Conservation (phyloP, 306 rosid genomes). For the Pterocarpus santalinus region DNA sequence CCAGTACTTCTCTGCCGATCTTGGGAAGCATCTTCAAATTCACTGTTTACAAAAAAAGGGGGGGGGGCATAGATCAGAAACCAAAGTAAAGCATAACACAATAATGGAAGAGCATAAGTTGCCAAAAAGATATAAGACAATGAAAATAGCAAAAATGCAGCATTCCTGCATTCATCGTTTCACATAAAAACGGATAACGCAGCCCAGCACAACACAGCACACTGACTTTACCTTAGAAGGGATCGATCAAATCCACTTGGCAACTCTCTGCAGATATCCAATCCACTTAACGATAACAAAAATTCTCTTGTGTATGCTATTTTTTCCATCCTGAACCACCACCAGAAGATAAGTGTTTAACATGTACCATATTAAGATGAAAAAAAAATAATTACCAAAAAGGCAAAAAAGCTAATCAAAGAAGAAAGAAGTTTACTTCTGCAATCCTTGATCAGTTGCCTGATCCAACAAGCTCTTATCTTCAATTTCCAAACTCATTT, state of each 20-base stretch:
- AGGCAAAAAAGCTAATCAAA: conserved; percentile 14
- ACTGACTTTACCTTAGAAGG: conserved; percentile 65
- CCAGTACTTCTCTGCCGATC: conserved; percentile 79
- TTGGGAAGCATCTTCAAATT: conserved; percentile 71
- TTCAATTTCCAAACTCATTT: conserved; percentile 79
- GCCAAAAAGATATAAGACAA: neutral
- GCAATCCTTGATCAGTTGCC: conserved; percentile 58
- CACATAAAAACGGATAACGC: conserved; percentile 7
- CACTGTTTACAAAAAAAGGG: conserved; percentile 59
- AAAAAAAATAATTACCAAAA: conserved; percentile 1
- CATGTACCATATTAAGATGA: conserved; percentile 30
- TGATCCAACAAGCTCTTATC: conserved; percentile 56
- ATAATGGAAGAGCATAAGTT: conserved; percentile 9
- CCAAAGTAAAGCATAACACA: conserved; percentile 43
- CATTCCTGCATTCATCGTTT: conserved; percentile 9
- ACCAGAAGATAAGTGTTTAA: conserved; percentile 40
- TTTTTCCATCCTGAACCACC: conserved; percentile 68
- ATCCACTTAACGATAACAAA: conserved; percentile 76
- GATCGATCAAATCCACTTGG: conserved; percentile 85
- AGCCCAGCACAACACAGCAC: neutral
- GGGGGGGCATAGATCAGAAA: neutral
- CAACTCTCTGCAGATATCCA: conserved; percentile 79
- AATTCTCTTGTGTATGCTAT: conserved; percentile 78
- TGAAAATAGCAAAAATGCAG: conserved; percentile 2
- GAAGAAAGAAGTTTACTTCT: conserved; percentile 59